Evolutionary conservation across 2,329 filamentous ascomycete species (phyloP), one percentile per base, ranked within the genome.

Genomic region (Fusarium brevicatenulatum): DNA sequence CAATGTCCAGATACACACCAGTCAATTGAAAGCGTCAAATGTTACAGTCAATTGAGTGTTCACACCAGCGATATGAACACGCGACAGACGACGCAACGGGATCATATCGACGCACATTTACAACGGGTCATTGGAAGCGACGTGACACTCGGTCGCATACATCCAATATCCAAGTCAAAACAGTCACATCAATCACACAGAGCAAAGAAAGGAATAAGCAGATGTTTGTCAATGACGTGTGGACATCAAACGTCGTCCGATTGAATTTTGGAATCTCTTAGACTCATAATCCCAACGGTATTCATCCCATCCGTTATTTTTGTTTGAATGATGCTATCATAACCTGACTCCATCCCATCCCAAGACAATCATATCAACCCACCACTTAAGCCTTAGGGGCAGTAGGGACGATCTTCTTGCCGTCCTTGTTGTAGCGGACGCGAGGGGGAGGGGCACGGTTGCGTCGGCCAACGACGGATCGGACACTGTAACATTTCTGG

Each of bases 351-450:
- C 80, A 78, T 80, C 77, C 82, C 80, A 78, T 80, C 77, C 80
- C 76, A 79, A 75, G 72, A 57, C 54, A 57, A 57, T 4, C 10
- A 54, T 63, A 76, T 79, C 72, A 77, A 72, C 76, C 77, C 75
- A 72, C 71, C 76, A 72, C 71, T 76, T 81, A 83, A 75, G 71
- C 81, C 82, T 84, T 84, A 67, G 82, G 78, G 75, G 79, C 56
- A 83, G 92, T 93, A 79, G 95, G 95, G 85, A 92, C 92, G 85
- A 99, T 92, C 93, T 99, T 99, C 95, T 99, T 99, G 90, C 95
- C 95, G 84, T 99, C 96, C 93, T 98, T 98, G 93, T 99, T 99
- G 94, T 97, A 99, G 83, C 96, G 91, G 82, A 99, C 95, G 85
- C 96, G 92, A 83, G 96, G 96, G 80, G 96, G 96, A 82, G 96